These are phyloP conservation scores for Ceratocystis papillata DNA, from an alignment of 2,329 filamentous ascomycete genomes.

Conservation along the genomic window DNA sequence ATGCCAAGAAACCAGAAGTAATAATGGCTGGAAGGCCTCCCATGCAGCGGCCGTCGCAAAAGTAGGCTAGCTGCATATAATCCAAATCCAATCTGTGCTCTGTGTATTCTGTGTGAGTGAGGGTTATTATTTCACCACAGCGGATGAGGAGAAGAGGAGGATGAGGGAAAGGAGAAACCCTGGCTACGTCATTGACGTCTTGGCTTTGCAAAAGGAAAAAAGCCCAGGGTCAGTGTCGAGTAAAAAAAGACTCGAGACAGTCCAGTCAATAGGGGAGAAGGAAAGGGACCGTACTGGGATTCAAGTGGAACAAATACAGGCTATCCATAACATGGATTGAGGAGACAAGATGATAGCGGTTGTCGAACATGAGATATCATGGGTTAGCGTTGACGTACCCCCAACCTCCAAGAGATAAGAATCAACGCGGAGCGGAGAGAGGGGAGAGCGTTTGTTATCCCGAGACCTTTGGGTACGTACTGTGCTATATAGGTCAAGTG, in stretches of 20 bases:
- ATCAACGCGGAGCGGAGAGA: not conserved
- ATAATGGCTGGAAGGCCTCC: constrained; percentile 17
- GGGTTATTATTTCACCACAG: not conserved
- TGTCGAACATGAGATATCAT: not conserved
- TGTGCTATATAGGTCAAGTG: not conserved
- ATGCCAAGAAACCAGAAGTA: constrained; percentile 12
- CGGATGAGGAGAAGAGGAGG: no score
- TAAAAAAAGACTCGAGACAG: not conserved
- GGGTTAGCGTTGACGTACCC: not conserved
- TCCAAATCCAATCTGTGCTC: not conserved
- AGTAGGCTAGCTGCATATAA: constrained; percentile 3
- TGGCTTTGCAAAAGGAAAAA: not conserved
- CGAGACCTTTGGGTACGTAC: not conserved
- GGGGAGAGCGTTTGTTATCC: not conserved
- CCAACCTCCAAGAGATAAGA: not conserved
- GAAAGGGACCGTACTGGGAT: not conserved
- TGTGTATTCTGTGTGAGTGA: not conserved
- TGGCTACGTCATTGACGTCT: not conserved
- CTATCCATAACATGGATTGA: not conserved
- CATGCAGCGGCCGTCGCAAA: constrained; percentile 16
- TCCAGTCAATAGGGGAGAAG: not conserved
- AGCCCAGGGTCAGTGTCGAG: not conserved
- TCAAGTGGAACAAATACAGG: no score
- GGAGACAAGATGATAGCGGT: not conserved
- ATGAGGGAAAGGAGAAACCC: not conserved